These are phyloP conservation scores for Fusarium sp. DNA, from an alignment of 2,329 filamentous ascomycete species.

Conservation along the genomic window DNA sequence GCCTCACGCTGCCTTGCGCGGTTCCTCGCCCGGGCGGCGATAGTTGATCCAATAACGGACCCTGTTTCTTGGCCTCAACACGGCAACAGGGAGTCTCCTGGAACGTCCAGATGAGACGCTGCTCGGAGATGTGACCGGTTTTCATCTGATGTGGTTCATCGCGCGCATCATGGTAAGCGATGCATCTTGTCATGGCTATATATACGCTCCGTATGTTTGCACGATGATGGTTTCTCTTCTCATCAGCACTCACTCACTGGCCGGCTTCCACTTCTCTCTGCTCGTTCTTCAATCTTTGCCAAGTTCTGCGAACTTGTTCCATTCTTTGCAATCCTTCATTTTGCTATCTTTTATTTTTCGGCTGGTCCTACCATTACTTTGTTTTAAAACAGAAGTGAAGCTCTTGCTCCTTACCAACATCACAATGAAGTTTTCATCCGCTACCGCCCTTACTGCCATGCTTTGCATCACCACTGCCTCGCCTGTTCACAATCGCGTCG, in stretches of 20 bases:
- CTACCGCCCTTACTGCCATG: conserved; percentile 17
- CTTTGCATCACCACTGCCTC: conserved; percentile 31
- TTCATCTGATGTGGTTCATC: not conserved
- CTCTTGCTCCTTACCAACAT: not conserved
- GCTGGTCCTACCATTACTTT: not conserved
- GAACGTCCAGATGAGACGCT: conserved; percentile 2
- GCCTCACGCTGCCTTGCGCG: conserved; percentile 12
- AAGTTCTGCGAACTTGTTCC: not conserved
- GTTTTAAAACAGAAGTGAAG: no score
- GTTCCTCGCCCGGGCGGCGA: not conserved
- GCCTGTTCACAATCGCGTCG: conserved; percentile 10
- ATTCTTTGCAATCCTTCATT: conserved; percentile 1
- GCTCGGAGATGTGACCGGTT: not conserved
- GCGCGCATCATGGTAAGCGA: not conserved
- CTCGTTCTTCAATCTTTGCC: not conserved
- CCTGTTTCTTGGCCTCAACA: conserved; percentile 11
- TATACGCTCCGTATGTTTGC: not conserved
- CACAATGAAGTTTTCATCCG: conserved; percentile 35
- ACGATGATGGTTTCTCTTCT: not conserved
- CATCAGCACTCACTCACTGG: not conserved
- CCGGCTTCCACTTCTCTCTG: conserved; percentile 10
- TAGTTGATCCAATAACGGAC: not conserved
- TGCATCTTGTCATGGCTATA: no score
- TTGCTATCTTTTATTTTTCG: conserved; percentile 1
- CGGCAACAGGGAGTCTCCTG: conserved; percentile 1